Percentiles rank a stretch among this genome's conserved stretches.
Conservation (phyloP, 805 yeast species). For the Crinitomyces ghanaensis region DNA sequence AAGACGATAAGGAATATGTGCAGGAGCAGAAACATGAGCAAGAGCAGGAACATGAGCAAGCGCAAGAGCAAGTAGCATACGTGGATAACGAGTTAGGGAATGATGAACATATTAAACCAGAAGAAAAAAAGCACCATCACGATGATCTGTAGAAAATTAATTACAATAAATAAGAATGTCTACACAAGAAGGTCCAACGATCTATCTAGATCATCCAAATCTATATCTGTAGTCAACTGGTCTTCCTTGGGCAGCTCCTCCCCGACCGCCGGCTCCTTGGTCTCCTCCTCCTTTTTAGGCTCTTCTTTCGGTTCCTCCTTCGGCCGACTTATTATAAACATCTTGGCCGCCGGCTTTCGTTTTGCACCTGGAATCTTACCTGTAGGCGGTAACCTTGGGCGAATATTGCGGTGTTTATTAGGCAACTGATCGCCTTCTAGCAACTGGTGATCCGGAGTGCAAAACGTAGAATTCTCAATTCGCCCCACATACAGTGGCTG, state of each 20-base stretch:
- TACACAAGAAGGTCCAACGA: too few relatives aligned
- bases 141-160: too few relatives aligned
- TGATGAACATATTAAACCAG: neutral
- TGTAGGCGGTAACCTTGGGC: conserved; percentile 82
- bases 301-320: neutral
- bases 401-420: conserved; percentile 56
- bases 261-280: too few relatives aligned
- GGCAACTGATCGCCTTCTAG: conserved; percentile 82
- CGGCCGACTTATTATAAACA: conserved; percentile 11
- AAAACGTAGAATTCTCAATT: conserved; percentile 21
- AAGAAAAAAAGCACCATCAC: neutral
- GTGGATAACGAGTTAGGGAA: neutral
- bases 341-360: conserved; percentile 30
- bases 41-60: too few relatives aligned
- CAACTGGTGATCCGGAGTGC: conserved; percentile 18
- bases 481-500: conserved; percentile 38
- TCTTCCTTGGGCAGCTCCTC: too few relatives aligned
- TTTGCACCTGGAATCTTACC: conserved; percentile 69
- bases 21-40: neutral
- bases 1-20: neutral
- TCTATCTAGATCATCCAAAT: too few relatives aligned
- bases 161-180: too few relatives aligned
- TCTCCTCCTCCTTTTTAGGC: neutral
- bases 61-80: too few relatives aligned
- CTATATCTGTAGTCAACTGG: too few relatives aligned